Base-by-base conservation (phyloP, 2,329 filamentous ascomycete species). In the Ambrosiella cleistominuta region DNA sequence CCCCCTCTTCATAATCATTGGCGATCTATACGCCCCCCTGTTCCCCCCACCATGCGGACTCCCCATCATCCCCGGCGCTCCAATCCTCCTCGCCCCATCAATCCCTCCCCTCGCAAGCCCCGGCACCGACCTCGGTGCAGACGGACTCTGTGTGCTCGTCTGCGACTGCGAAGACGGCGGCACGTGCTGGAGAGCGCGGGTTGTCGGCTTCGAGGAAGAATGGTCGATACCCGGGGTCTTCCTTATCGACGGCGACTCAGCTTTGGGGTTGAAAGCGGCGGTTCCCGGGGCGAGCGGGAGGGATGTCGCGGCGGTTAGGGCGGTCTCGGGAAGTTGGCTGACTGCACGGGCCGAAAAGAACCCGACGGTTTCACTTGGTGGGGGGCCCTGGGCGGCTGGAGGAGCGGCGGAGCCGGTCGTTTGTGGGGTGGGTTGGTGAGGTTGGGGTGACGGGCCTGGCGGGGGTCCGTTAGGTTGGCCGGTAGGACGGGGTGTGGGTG, bases 201-300 rank as follows among this genome's bases (percentile, higher is more conserved):
- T 77, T 1, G 95, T 71, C 0, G 89, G 88, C 56, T 84, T 83
- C 3, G 86, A 90, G 56, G 80, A 83, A 19, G 72, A 81, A 66
- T 94, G 88, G 65, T 96, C 88, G 44, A 96, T 78, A 1, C 90
- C 90, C 0, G 86, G 85, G 0, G 91, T 96, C 67, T 91, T 90
- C 61, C 88, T 81, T 66, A 95, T 89, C 0, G 89, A 93, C 0
- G 90, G 89, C 61, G 83, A 88, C 65, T 90, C 85, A 5, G 81
- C 76, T 60, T 82, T 82, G 2, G 85, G 85, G 64, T 90, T 85
- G 68, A 90, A 91, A 27, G 75, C 72, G 11, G 80, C 75, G 5
- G 72, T 72, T 7, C 71, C 70, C 42, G 72, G 69, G 2, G 73
- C 73, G 3, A 74, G 68, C 2, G 69, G 39, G 66, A 67, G 71